Conservation (phyloP, 768 basidiomycete species). For the Tubosaeta sp. region DNA sequence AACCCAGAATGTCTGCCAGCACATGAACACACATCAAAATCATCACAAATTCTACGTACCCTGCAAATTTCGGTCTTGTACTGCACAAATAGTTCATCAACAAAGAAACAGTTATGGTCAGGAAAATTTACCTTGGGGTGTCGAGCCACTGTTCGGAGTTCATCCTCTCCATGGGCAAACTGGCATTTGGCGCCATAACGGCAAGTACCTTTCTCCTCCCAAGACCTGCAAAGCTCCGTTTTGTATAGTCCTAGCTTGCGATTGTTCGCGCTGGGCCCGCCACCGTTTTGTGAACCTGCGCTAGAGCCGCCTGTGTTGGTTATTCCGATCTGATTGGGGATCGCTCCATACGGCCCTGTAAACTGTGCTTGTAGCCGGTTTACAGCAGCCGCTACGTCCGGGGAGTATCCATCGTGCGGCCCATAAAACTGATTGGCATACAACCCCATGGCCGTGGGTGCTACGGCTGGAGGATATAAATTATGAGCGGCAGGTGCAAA, state of each 20-base stretch:
- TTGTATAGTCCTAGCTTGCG: slow-evolving; percentile 89
- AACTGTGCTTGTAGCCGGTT: slow-evolving; percentile 56
- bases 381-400: slow-evolving; percentile 56
- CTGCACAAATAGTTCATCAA: slow-evolving; percentile 36
- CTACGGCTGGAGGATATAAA: slow-evolving; percentile 48
- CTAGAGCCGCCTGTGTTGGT: slow-evolving; percentile 37
- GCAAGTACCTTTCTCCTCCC: slow-evolving; percentile 88
- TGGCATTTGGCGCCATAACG: slow-evolving; percentile 88
- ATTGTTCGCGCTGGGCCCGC: slow-evolving; percentile 86
- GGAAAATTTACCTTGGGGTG: slow-evolving; percentile 73
- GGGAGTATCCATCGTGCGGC: slow-evolving; percentile 52
- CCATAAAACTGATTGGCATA: slow-evolving; percentile 71
- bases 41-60: slow-evolving; percentile 39
- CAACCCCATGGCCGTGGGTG: slow-evolving; percentile 51
- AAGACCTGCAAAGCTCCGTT: slow-evolving; percentile 85
- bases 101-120: not conserved
- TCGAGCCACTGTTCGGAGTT: slow-evolving; percentile 76
- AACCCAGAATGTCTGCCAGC: slow-evolving; percentile 80
- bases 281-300: slow-evolving; percentile 32
- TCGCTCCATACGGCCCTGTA: slow-evolving; percentile 49
- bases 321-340: slow-evolving; percentile 43
- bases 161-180: slow-evolving; percentile 90
- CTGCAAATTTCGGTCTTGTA: slow-evolving; percentile 95
- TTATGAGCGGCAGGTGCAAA: slow-evolving; percentile 45
- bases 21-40: slow-evolving; percentile 7